These are phyloP conservation scores for Dictyostelium discoideum DNA, from an alignment of 78 protist species.

Conservation along the genomic window DNA sequence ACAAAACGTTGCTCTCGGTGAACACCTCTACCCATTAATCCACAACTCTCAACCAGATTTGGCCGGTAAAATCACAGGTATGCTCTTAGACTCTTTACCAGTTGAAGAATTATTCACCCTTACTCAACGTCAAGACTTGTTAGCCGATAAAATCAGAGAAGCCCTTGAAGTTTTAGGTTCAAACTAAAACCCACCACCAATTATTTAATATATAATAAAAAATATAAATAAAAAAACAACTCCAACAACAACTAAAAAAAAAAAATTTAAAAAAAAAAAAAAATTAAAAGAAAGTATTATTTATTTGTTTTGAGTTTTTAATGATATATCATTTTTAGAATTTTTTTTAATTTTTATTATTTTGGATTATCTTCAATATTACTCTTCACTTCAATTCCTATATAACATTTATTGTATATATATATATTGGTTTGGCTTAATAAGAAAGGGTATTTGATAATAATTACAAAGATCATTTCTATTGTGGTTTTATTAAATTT, in stretches of 20 bases:
- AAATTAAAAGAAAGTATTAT: too few species aligned
- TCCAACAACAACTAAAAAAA: not conserved
- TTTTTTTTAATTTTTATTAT: too few species aligned
- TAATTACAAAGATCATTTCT: too few species aligned
- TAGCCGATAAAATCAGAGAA: slow-evolving; percentile 82
- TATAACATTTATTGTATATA: too few species aligned
- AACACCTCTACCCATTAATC: slow-evolving; percentile 81
- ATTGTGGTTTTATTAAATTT: too few species aligned
- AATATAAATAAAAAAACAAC: not conserved
- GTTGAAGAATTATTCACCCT: slow-evolving; percentile 77
- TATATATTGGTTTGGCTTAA: too few species aligned
- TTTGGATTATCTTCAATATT: too few species aligned
- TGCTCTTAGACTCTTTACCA: slow-evolving; percentile 84
- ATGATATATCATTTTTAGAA: too few species aligned
- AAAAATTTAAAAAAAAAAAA: too few species aligned
- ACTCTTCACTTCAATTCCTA: too few species aligned
- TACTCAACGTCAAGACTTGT: slow-evolving; percentile 55
- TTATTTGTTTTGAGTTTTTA: too few species aligned
- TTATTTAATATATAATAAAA: not conserved
- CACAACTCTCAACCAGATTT: slow-evolving; percentile 79
- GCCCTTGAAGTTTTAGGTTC: slow-evolving; percentile 74
- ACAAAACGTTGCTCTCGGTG: slow-evolving; percentile 81
- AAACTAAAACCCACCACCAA: not conserved
- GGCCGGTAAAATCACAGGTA: slow-evolving; percentile 90
- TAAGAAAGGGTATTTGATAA: too few species aligned